A percentile compares a stretch with the other conserved stretches of the same genome.
These are phyloP conservation scores for Iris macrosiphon DNA, from an alignment of 106 monocot genomes.

Conservation along the genomic window DNA sequence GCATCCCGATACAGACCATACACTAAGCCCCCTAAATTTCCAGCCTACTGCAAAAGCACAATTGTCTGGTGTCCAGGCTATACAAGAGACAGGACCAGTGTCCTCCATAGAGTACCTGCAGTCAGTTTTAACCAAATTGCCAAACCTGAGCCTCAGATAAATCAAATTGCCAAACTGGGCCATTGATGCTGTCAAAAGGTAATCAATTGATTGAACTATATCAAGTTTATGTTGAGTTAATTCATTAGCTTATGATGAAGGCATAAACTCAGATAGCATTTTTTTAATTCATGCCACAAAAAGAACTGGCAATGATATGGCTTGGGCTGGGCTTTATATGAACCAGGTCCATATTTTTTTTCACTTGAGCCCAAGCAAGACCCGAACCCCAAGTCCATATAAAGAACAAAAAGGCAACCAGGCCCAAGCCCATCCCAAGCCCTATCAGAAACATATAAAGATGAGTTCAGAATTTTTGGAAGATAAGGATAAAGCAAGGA, in stretches of 20 bases:
- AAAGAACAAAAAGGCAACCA: too few relatives aligned
- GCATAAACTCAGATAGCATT: too few relatives aligned
- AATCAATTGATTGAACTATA: neutral
- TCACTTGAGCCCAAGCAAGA: too few relatives aligned
- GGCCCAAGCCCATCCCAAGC: too few relatives aligned
- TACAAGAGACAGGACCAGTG: constrained; percentile 89
- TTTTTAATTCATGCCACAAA: too few relatives aligned
- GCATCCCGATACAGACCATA: constrained; percentile 99
- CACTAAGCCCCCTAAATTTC: constrained; percentile 90
- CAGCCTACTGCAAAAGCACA: constrained; percentile 95
- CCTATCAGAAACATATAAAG: too few relatives aligned
- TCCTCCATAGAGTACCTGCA: constrained; percentile 93
- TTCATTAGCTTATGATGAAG: neutral
- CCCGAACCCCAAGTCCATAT: too few relatives aligned
- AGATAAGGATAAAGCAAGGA: too few relatives aligned
- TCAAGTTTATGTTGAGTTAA: neutral
- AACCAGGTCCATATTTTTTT: too few relatives aligned
- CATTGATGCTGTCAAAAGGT: neutral
- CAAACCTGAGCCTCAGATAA: neutral
- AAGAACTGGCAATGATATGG: too few relatives aligned
- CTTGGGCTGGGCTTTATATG: too few relatives aligned
- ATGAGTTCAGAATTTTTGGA: too few relatives aligned
- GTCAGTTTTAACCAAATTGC: neutral
- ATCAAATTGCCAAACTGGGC: neutral
- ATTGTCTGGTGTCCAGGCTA: constrained; percentile 96